A percentile compares a stretch with the other conserved stretches of the same genome.
Conservation (phyloP, 345 rosid species). For the Brassica nigra region DNA sequence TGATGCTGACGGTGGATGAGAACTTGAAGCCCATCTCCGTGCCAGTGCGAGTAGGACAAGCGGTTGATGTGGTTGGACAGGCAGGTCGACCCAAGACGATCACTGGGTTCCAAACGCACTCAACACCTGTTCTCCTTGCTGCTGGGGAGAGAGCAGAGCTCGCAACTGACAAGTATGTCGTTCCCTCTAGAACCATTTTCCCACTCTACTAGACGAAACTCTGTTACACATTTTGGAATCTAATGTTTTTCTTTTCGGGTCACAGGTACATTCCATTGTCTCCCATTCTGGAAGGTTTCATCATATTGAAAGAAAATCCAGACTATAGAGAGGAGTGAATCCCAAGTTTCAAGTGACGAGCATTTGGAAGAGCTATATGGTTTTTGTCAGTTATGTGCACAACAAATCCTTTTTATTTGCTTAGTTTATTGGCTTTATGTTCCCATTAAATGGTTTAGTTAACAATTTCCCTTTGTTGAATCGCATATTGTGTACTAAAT, state of each 20-base stretch:
- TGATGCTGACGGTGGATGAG: conserved; percentile 88
- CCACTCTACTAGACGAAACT: not conserved
- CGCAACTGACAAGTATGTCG: conserved; percentile 73
- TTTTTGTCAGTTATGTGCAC: conserved; percentile 5
- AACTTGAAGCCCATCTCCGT: conserved; percentile 83
- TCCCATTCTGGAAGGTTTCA: conserved; percentile 89
- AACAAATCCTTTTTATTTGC: not conserved
- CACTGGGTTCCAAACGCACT: conserved; percentile 96
- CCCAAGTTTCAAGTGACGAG: not conserved
- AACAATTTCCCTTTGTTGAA: not conserved
- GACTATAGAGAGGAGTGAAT: conserved; percentile 69
- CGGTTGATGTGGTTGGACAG: conserved; percentile 96
- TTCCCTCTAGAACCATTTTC: not conserved
- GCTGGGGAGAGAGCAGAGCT: conserved; percentile 94
- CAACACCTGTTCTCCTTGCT: conserved; percentile 92
- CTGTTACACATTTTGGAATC: not conserved
- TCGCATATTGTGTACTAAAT: conserved; percentile 14
- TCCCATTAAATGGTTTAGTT: conserved; percentile 4
- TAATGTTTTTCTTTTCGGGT: not conserved
- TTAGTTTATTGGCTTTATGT: conserved; percentile 5
- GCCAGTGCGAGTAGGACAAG: conserved; percentile 94
- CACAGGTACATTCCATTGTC: conserved; percentile 85
- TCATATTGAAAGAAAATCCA: conserved; percentile 82
- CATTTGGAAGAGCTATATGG: not conserved
- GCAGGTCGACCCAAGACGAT: conserved; percentile 97